A percentile compares a stretch with the other conserved stretches of the same genome.
These are phyloP conservation scores for Colletotrichum lindemuthianum DNA, from an alignment of 2,329 filamentous ascomycete genomes.

Conservation along the genomic window DNA sequence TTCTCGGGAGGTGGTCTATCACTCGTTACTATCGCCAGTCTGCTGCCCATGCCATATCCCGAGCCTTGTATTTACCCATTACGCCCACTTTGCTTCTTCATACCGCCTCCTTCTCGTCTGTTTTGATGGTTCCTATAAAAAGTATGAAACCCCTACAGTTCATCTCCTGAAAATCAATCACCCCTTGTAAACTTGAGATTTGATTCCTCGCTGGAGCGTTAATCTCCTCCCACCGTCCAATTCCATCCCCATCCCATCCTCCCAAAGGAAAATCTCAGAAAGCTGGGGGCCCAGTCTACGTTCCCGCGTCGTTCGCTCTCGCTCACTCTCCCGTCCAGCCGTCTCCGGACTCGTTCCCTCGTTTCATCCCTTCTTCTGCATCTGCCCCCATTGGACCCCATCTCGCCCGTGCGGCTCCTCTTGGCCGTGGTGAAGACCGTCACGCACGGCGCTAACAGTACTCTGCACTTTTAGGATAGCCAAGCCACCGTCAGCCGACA, in stretches of 20 bases:
- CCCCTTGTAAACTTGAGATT: background rate
- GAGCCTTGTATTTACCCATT: background rate
- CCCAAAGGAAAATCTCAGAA: too few relatives aligned
- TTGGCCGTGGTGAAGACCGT: too few relatives aligned
- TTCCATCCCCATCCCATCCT: background rate
- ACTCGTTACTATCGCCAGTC: too few relatives aligned
- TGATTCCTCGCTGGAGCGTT: background rate
- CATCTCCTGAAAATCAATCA: slow-evolving; percentile 5
- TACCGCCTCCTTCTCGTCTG: background rate
- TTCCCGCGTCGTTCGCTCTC: background rate
- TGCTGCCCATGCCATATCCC: background rate
- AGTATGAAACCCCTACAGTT: slow-evolving; percentile 13
- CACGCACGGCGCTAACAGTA: background rate
- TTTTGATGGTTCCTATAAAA: slow-evolving; percentile 1
- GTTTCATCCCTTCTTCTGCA: slow-evolving; percentile 29
- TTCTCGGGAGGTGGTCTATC: too few relatives aligned
- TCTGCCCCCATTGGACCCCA: slow-evolving; percentile 15
- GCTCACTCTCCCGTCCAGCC: slow-evolving; percentile 12
- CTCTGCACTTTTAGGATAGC: too few relatives aligned
- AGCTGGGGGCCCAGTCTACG: too few relatives aligned
- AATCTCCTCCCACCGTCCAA: background rate
- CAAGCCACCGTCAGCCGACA: too few relatives aligned
- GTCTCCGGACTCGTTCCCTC: slow-evolving; percentile 2
- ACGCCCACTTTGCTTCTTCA: background rate
- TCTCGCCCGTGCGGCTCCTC: slow-evolving; percentile 20